These are phyloP conservation scores for Wickerhamomyces chambardii DNA, from an alignment of 805 yeast species.

Conservation along the genomic window DNA sequence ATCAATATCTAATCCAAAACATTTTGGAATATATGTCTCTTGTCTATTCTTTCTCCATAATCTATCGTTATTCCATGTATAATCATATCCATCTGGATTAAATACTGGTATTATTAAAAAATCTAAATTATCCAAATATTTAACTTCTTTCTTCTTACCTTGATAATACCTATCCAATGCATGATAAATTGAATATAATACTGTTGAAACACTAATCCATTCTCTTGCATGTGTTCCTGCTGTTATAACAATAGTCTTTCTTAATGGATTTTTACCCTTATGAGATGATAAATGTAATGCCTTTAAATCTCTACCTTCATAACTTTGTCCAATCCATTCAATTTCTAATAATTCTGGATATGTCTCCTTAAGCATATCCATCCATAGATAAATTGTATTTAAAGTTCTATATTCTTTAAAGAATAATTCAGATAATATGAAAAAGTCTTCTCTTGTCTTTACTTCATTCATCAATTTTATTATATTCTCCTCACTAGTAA, in stretches of 20 bases:
- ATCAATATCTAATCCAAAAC: slow-evolving; percentile 82
- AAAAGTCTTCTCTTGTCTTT: slow-evolving; percentile 3
- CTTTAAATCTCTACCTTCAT: slow-evolving; percentile 62
- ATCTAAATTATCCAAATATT: slow-evolving; percentile 49
- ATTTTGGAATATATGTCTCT: slow-evolving; percentile 51
- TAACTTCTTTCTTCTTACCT: slow-evolving; percentile 26
- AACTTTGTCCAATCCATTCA: slow-evolving; percentile 67
- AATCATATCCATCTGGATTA: slow-evolving; percentile 88
- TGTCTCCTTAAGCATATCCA: slow-evolving; percentile 46
- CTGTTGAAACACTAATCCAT: slow-evolving; percentile 74
- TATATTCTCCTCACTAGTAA: slow-evolving; percentile 2
- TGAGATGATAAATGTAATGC: slow-evolving; percentile 56
- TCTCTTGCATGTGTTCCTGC: slow-evolving; percentile 90
- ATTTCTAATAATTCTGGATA: slow-evolving; percentile 57
- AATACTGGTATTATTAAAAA: slow-evolving; percentile 74
- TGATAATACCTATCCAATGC: slow-evolving; percentile 37
- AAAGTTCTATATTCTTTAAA: slow-evolving; percentile 64
- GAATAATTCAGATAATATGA: slow-evolving; percentile 38
- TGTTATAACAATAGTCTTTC: slow-evolving; percentile 63
- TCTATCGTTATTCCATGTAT: slow-evolving; percentile 73
- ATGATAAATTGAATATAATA: slow-evolving; percentile 44
- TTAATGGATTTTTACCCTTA: slow-evolving; percentile 30
- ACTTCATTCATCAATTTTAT: slow-evolving; percentile 9
- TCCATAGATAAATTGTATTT: slow-evolving; percentile 65
- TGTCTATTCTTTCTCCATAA: slow-evolving; percentile 89